Conservation (phyloP, 768 basidiomycete genomes). For the Lentinula detonsa region DNA sequence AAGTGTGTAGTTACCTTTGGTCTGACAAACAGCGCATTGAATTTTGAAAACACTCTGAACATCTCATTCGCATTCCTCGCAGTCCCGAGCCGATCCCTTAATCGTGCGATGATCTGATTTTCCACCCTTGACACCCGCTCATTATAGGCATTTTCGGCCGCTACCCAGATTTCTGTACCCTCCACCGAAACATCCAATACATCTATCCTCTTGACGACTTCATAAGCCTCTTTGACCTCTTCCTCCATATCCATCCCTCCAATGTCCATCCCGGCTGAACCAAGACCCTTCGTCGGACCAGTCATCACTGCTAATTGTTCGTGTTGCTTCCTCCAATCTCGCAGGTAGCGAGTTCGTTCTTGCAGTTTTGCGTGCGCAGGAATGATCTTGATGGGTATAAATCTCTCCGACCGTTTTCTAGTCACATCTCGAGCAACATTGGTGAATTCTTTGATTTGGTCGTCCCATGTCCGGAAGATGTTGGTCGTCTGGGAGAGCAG, state of each 20-base stretch:
- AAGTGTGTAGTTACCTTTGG: conserved; percentile 62
- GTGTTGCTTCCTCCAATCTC: conserved; percentile 95
- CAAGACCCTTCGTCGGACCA: conserved; percentile 83
- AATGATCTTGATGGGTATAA: conserved; percentile 93
- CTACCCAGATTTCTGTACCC: conserved; percentile 95
- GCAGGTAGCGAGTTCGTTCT: conserved; percentile 79
- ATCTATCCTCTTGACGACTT: conserved; percentile 95
- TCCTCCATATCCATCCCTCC: conserved; percentile 98
- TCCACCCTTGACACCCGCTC: conserved; percentile 96
- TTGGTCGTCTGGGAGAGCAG: conserved; percentile 68
- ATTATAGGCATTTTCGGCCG: conserved; percentile 96
- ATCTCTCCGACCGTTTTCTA: conserved; percentile 82
- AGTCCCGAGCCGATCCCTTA: conserved; percentile 89
- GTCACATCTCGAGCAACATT: conserved; percentile 92
- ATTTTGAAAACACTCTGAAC: conserved; percentile 98
- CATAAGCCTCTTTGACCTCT: conserved; percentile 94
- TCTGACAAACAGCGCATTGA: conserved; percentile 93
- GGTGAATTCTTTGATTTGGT: conserved; percentile 86
- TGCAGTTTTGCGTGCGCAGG: conserved; percentile 90
- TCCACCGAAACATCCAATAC: conserved; percentile 91
- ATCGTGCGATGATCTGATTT: conserved; percentile 93
- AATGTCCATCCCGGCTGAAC: conserved; percentile 62
- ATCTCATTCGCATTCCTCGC: conserved; percentile 98
- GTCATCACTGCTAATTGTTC: conserved; percentile 98
- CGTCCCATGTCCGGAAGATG: conserved; percentile 87